Conservation (phyloP, 371 early-diverging fungal genomes). For the Mucor ambiguus region DNA sequence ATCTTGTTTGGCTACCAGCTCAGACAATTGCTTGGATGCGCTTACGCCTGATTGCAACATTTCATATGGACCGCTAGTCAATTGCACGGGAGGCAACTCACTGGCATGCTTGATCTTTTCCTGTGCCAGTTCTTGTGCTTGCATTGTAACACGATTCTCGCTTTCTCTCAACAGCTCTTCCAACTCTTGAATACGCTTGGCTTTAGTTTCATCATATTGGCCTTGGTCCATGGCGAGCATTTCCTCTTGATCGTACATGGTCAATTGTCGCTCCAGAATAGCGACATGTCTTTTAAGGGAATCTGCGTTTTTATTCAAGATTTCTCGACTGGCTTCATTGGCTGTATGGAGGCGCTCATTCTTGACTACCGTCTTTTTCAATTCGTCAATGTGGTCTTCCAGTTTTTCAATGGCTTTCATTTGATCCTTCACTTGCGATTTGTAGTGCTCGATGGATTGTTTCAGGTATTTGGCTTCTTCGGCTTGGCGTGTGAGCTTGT, state of each 20-base stretch:
- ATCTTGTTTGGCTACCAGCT: not conserved
- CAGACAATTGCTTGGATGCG: not conserved
- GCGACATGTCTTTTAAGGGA: slow-evolving; percentile 44
- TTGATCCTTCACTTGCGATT: slow-evolving; percentile 15
- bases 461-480: slow-evolving; percentile 25
- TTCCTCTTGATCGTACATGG: slow-evolving; percentile 69
- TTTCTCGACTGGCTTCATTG: slow-evolving; percentile 12
- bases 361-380: slow-evolving; percentile 14
- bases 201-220: slow-evolving; percentile 59
- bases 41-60: slow-evolving; percentile 3
- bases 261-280: slow-evolving; percentile 59
- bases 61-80: slow-evolving; percentile 14
- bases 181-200: slow-evolving; percentile 44
- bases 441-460: slow-evolving; percentile 18
- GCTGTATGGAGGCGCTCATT: slow-evolving; percentile 15
- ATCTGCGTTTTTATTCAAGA: slow-evolving; percentile 34
- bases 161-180: slow-evolving; percentile 24
- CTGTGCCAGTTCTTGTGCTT: slow-evolving; percentile 1
- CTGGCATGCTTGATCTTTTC: not conserved
- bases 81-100: not conserved
- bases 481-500: slow-evolving; percentile 21
- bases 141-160: slow-evolving; percentile 2
- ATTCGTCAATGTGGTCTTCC: slow-evolving; percentile 16
- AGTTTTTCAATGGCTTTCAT: slow-evolving; percentile 13
- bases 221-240: slow-evolving; percentile 24